These are phyloP conservation scores for Globisporangium heterothallicum DNA, from an alignment of 352 stramenopile genomes.

Conservation along the genomic window DNA sequence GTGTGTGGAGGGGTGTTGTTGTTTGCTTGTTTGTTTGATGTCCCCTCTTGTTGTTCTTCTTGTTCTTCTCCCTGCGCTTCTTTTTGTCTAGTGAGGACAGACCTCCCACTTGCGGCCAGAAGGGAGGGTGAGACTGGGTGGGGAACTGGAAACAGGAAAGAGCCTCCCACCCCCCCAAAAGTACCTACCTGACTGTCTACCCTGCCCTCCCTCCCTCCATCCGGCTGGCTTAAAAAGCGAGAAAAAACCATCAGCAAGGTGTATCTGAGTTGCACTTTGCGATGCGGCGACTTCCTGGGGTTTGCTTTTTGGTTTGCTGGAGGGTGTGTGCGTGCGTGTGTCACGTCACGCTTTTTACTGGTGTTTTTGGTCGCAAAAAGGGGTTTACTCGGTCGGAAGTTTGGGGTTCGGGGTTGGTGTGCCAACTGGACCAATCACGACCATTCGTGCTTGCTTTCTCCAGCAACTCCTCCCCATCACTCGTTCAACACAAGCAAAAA, in stretches of 20 bases:
- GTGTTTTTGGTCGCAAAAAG: slow-evolving; percentile 1
- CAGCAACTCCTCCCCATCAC: slow-evolving; percentile 7
- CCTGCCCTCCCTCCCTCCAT: not conserved
- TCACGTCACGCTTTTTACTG: slow-evolving; percentile 28
- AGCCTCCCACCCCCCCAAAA: too few relatives aligned
- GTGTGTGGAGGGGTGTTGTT: slow-evolving; percentile 2
- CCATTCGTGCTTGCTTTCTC: not conserved
- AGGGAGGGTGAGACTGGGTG: not conserved
- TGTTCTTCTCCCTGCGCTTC: slow-evolving; percentile 9
- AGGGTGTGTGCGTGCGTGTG: slow-evolving; percentile 29
- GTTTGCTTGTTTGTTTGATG: slow-evolving; percentile 5
- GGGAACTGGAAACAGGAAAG: slow-evolving; percentile 32
- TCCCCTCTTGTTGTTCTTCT: not conserved
- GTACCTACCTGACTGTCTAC: slow-evolving; percentile 6
- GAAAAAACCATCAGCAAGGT: slow-evolving; percentile 28
- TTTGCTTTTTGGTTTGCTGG: not conserved
- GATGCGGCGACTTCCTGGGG: slow-evolving; percentile 23
- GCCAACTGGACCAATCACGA: not conserved
- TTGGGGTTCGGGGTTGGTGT: not conserved
- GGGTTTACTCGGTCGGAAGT: not conserved
- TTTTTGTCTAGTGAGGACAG: slow-evolving; percentile 13
- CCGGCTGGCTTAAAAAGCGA: slow-evolving; percentile 22
- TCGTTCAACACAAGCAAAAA: slow-evolving; percentile 8
- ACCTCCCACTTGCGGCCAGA: not conserved
- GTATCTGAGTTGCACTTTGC: slow-evolving; percentile 26